Percentiles rank a stretch among this genome's conserved stretches.
These are phyloP conservation scores for Punica granatum DNA, from an alignment of 345 rosid species.

Conservation along the genomic window DNA sequence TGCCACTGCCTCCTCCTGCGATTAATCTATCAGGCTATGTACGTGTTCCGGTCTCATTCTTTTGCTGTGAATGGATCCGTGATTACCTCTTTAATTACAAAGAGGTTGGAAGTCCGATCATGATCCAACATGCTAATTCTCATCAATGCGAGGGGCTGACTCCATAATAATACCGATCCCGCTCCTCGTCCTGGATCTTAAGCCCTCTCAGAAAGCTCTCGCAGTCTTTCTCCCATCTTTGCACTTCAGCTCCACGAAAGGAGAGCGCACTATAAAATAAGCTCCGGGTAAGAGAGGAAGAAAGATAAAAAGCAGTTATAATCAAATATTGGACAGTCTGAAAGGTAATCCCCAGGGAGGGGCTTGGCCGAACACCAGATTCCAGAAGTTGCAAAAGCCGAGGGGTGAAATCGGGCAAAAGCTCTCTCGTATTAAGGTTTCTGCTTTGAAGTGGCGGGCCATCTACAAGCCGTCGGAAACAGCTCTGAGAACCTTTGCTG, in stretches of 20 bases:
- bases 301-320: no score
- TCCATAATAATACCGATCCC: conserved; percentile 70
- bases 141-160: conserved; percentile 42
- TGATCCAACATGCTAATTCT: conserved; percentile 68
- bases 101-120: conserved; percentile 36
- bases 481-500: conserved; percentile 62
- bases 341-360: conserved; percentile 53
- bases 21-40: background rate
- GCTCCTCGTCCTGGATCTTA: conserved; percentile 57
- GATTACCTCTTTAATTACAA: conserved; percentile 43
- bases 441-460: conserved; percentile 9
- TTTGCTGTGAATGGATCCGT: conserved; percentile 3
- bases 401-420: conserved; percentile 54
- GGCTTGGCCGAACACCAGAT: conserved; percentile 34
- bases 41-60: background rate
- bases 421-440: conserved; percentile 45
- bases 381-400: conserved; percentile 47
- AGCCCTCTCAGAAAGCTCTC: conserved; percentile 47
- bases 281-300: background rate
- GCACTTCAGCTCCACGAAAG: conserved; percentile 84
- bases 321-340: background rate
- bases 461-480: conserved; percentile 41
- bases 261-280: background rate
- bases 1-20: background rate
- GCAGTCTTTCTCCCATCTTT: conserved; percentile 55